phyloP scores from a whole-genome alignment of 2,329 filamentous ascomycete species.

The Ilyonectria sp. region DNA sequence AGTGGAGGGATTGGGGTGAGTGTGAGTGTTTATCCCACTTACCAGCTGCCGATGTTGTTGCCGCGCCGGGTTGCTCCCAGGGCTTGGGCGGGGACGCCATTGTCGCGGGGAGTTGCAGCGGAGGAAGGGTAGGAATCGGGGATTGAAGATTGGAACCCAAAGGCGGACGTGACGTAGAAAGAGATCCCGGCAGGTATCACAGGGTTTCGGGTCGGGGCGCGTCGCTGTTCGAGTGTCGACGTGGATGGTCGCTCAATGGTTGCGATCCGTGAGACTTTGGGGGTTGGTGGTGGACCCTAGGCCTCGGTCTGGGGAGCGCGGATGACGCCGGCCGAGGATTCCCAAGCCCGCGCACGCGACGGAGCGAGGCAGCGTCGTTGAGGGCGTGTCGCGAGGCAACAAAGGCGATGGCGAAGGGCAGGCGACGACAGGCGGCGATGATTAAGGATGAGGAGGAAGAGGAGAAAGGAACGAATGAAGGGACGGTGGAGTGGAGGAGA shows the following conservation, averaged over 20 bases:
- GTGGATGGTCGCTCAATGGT: neutral
- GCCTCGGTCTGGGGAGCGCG: slow-evolving; percentile 1
- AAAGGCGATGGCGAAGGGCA: slow-evolving; percentile 3
- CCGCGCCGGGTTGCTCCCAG: slow-evolving; percentile 87
- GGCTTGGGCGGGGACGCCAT: slow-evolving; percentile 95
- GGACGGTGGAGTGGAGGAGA: slow-evolving; percentile 13
- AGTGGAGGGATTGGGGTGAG: slow-evolving; percentile 16
- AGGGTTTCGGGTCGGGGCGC: neutral
- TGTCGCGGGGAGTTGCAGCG: slow-evolving; percentile 22
- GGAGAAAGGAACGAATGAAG: slow-evolving; percentile 12
- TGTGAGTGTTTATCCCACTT: slow-evolving; percentile 50
- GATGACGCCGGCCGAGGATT: slow-evolving; percentile 3
- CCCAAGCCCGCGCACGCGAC: slow-evolving; percentile 2
- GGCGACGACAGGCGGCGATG: neutral
- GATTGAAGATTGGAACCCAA: slow-evolving; percentile 25
- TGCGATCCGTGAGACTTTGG: neutral
- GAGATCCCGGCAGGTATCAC: neutral
- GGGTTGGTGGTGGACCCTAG: neutral
- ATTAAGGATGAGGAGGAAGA: neutral
- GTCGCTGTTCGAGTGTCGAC: neutral
- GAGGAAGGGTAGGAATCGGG: slow-evolving; percentile 19
- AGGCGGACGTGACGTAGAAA: slow-evolving; percentile 21
- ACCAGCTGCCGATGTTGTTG: slow-evolving; percentile 64
- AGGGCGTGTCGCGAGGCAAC: neutral
- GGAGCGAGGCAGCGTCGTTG: slow-evolving; percentile 1